Evolutionary conservation across 257 asterid genomes (phyloP).

Genomic region (Solanum bukasovii): DNA sequence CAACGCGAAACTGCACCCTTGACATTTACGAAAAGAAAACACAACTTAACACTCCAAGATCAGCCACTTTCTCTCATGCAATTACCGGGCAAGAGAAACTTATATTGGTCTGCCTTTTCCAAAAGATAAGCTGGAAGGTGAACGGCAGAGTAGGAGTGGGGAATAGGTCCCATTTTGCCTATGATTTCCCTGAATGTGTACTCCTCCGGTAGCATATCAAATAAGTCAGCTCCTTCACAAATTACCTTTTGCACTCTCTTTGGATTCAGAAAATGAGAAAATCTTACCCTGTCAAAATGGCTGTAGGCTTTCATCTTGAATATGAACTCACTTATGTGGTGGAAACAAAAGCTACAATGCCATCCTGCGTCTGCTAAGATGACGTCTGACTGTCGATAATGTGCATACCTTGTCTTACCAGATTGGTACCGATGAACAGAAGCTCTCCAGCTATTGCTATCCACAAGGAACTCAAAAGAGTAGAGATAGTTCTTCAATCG

Average conservation of each 20-base stretch:
- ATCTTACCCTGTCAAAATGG: slow-evolving; percentile 67
- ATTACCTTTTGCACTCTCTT: slow-evolving; percentile 67
- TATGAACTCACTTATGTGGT: slow-evolving; percentile 50
- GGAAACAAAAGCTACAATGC: slow-evolving; percentile 86
- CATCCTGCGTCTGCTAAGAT: slow-evolving; percentile 69
- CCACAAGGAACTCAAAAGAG: slow-evolving; percentile 71
- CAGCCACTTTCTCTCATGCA: slow-evolving; percentile 67
- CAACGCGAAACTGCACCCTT: slow-evolving; percentile 18
- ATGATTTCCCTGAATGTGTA: slow-evolving; percentile 68
- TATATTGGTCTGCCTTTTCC: slow-evolving; percentile 56
- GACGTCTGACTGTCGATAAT: slow-evolving; percentile 61
- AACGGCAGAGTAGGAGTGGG: slow-evolving; percentile 71
- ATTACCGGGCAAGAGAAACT: slow-evolving; percentile 69
- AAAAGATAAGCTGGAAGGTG: slow-evolving; percentile 75
- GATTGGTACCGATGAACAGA: slow-evolving; percentile 56
- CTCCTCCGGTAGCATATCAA: slow-evolving; percentile 89
- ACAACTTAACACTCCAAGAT: background rate
- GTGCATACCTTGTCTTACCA: slow-evolving; percentile 78
- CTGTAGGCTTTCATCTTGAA: slow-evolving; percentile 89
- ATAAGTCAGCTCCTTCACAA: slow-evolving; percentile 67
- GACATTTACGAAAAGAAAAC: slow-evolving; percentile 22
- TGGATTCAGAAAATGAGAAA: slow-evolving; percentile 55
- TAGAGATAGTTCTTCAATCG: slow-evolving; percentile 66
- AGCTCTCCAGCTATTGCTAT: slow-evolving; percentile 77
- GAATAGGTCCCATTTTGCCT: slow-evolving; percentile 78